Base-by-base conservation (phyloP, 2,329 filamentous ascomycete genomes). In the Fusarium odoratissimum region DNA sequence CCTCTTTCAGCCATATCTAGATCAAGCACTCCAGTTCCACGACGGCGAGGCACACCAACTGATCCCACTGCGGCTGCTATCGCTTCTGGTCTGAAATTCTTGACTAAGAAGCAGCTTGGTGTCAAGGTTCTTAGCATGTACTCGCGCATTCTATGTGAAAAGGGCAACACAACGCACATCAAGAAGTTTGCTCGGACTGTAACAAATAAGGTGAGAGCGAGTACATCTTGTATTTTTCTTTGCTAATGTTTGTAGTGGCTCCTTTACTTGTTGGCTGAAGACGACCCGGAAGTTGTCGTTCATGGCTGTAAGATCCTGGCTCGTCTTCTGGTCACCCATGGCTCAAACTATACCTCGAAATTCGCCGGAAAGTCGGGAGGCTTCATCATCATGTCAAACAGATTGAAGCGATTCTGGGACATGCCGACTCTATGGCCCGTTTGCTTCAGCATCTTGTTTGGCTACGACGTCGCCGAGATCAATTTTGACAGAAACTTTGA, bases 131-230 rank as follows among this genome's bases (percentile, higher is more conserved):
- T 98, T 25, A 89, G 89, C 71, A 91, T 97, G 82, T 95, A 96
- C 78, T 89, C 92, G 12, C 88, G 91, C 31, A 86, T 97, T 16
- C 85, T 98, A 14, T 97, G 95, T 77, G 91, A 93, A 69, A 90
- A 90, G 75, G 88, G 88, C 28, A 94, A 91, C 72, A 83, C 88
- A 14, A 85, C 85, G 19, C 91, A 92, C 69, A 92, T 97, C 62
- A 90, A 91, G 78, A 96, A 95, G 76, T 98, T 99, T 84, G 94
- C 95, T 9, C 93, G 92, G 78, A 97, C 95, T 3, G 95, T 99
- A 13, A 98, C 95, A 28, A 97, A 97, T 76, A 97, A 97, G 88
- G 93, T 94, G 84, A 77, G 78, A 66, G 59, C 5, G 17, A 9
- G 9, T 40, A 3, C 8, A 4, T 5, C 4, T 23, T 4, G 8